Conservation (phyloP, 805 yeast genomes). For the Spathaspora arborariae region DNA sequence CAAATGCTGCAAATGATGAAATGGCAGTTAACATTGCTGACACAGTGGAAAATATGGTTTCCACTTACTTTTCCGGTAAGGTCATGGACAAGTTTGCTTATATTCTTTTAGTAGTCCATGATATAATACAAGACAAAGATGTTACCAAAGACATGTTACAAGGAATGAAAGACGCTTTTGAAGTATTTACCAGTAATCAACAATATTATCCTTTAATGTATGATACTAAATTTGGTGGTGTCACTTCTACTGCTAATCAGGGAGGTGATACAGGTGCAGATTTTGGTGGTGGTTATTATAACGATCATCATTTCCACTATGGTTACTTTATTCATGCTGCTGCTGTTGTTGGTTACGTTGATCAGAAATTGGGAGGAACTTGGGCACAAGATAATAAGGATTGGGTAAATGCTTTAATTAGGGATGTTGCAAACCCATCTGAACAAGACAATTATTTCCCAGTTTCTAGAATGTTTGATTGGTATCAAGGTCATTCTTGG, state of each 20-base stretch:
- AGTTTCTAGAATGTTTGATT: conserved; percentile 68
- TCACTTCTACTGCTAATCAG: conserved; percentile 49
- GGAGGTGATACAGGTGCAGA: conserved; percentile 46
- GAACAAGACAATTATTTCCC: conserved; percentile 58
- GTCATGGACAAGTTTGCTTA: conserved; percentile 55
- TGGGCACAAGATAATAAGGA: conserved; percentile 48
- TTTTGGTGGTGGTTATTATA: conserved; percentile 73
- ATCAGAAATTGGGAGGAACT: conserved; percentile 45
- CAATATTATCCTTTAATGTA: conserved; percentile 50
- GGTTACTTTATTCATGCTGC: conserved; percentile 84
- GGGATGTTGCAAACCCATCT: conserved; percentile 68
- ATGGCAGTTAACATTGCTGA: conserved; percentile 42
- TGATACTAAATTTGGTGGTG: conserved; percentile 54
- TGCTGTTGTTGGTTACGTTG: conserved; percentile 70
- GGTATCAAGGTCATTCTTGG: conserved; percentile 78
- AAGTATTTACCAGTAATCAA: conserved; percentile 33
- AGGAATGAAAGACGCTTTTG: conserved; percentile 43
- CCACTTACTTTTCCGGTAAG: conserved; percentile 53
- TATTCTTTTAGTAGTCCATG: conserved; percentile 48
- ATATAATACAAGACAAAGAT: conserved; percentile 42
- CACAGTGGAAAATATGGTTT: conserved; percentile 34
- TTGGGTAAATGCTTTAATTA: conserved; percentile 58
- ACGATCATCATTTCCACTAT: conserved; percentile 86
- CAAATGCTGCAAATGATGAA: conserved; percentile 44
- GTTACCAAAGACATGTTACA: conserved; percentile 32